phyloP scores from a whole-genome alignment of 108 stramenopile genomes.

The Skeletonema grethae region DNA sequence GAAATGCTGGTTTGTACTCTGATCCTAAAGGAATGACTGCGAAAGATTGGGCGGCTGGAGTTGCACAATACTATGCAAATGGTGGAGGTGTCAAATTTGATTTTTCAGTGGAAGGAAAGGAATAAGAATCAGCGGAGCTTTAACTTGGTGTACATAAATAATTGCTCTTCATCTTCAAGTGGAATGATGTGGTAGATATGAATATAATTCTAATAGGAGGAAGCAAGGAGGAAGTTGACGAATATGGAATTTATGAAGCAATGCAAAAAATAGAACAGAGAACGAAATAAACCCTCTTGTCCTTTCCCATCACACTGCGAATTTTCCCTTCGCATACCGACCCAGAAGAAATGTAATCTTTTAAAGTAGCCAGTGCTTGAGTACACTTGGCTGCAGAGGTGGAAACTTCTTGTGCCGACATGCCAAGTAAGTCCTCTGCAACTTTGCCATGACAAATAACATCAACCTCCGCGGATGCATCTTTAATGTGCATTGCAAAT shows the following conservation, averaged over 20 bases:
- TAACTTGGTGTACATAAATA: background rate
- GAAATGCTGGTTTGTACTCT: background rate
- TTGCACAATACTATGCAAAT: constrained; percentile 46
- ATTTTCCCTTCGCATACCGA: constrained; percentile 31
- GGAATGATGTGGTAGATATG: too few species aligned
- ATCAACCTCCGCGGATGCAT: constrained; percentile 50
- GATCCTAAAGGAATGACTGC: constrained; percentile 26
- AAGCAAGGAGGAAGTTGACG: background rate
- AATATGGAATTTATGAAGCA: constrained; percentile 4
- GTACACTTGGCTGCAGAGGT: constrained; percentile 1
- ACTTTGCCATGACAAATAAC: constrained; percentile 48
- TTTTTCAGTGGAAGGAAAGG: constrained; percentile 41
- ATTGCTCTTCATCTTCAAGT: too few species aligned
- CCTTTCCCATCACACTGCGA: constrained; percentile 31
- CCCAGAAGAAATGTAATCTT: constrained; percentile 24
- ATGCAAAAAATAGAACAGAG: constrained; percentile 30
- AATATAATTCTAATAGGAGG: too few species aligned
- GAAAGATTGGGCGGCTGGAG: constrained; percentile 29
- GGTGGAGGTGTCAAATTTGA: constrained; percentile 55
- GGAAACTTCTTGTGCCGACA: constrained; percentile 28
- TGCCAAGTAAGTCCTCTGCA: constrained; percentile 48
- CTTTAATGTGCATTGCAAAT: constrained; percentile 53
- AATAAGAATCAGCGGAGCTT: background rate
- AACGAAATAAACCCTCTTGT: constrained; percentile 37
- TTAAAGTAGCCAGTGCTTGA: constrained; percentile 25